Conservation (phyloP, 2,329 filamentous ascomycete species). For the Sarocladium kiliense region DNA sequence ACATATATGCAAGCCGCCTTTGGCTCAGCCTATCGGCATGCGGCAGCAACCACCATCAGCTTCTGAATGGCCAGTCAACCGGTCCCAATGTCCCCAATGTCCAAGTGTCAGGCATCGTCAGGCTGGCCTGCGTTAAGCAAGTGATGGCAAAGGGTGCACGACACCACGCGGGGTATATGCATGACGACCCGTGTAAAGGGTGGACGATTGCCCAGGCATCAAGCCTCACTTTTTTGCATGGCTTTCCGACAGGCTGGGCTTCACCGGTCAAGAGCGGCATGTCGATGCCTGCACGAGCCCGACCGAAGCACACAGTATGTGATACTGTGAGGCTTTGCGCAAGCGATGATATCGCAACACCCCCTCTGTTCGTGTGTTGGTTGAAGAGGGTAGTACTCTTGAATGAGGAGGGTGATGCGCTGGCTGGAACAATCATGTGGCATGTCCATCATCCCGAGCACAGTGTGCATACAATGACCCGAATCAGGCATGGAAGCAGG, state of each 20-base stretch:
- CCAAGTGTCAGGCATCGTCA: slow-evolving; percentile 13
- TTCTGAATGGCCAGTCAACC: slow-evolving; percentile 14
- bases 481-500: background rate
- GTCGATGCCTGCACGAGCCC: background rate
- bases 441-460: background rate
- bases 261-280: background rate
- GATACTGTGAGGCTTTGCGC: background rate
- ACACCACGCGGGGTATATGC: slow-evolving; percentile 21
- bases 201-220: background rate
- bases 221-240: slow-evolving; percentile 13
- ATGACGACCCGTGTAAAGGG: background rate
- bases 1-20: slow-evolving; percentile 18
- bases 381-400: background rate
- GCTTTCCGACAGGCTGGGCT: slow-evolving; percentile 6
- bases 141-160: slow-evolving; percentile 9
- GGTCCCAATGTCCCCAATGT: slow-evolving; percentile 6
- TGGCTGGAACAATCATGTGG: background rate
- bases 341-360: background rate
- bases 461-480: background rate
- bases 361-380: background rate
- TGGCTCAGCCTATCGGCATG: slow-evolving; percentile 12
- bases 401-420: background rate
- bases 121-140: slow-evolving; percentile 17
- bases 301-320: background rate
- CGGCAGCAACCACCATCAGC: slow-evolving; percentile 12